Base-by-base conservation (phyloP, 2,329 filamentous ascomycete genomes). In the Aaosphaeria arxii region DNA sequence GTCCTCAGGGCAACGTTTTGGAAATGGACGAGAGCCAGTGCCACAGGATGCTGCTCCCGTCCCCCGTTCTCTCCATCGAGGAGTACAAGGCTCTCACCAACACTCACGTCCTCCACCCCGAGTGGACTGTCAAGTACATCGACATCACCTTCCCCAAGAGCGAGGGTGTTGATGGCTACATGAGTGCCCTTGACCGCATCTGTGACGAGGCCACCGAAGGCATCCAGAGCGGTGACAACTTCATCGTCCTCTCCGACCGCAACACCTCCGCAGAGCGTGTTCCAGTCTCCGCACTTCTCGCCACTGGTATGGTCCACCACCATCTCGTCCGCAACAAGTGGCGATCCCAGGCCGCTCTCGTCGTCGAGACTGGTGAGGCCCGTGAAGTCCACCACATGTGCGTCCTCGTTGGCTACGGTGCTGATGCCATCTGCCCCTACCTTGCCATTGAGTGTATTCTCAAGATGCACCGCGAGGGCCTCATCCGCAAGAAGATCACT, bases 331-430 rank as follows among this genome's bases (percentile, higher is more conserved):
- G 87, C 72, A 96, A 96, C 80, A 92, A 95, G 76, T 95, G 91
- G 90, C 83, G 92, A 70, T 91, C 92, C 9, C 83, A 91, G 73
- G 89, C 84, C 57, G 92, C 91, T 42, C 75, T 97, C 41, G 80
- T 96, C 38, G 83, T 96, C 32, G 92, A 97, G 77, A 96, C 91
- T 54, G 92, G 88, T 41, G 92, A 97, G 71, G 92, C 92, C 61
- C 89, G 92, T 74, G 92, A 97, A 73, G 92, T 97, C 6, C 92
- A 97, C 72, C 92, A 97, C 75, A 95, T 96, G 90, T 96, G 90
- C 76, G 92, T 97, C n/a, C 81, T 96, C 40, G 83, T 97, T 51
- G 92, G 92, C 46, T 97, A 97, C 63, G 92, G 92, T 76, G 91
- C 88, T 47, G 92, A 97, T 74, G 92, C 87, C 43, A 85, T 97